Evolutionary conservation across 495 filamentous ascomycete genomes (phyloP), one percentile per base, ranked within the genome.

Genomic region (Penicillium nucicola): DNA sequence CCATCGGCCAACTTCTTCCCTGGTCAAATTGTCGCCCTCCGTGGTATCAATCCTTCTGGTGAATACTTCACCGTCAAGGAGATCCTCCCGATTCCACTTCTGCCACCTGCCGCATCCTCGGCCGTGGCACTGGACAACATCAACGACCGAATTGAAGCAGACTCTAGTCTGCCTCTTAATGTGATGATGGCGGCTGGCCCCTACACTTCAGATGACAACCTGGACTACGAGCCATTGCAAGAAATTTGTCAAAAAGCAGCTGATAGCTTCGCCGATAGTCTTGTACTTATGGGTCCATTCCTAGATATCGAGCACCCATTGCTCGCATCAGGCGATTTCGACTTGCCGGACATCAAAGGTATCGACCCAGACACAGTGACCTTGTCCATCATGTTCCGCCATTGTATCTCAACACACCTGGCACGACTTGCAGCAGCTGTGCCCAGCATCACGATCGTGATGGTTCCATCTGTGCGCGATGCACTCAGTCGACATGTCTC

Each of bases 251-350:
- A 77, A 51, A 83, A 84, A 56, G 91, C 91, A 18, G 84, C 82
- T 22, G 84, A 88, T 45, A 80, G 76, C 31, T 85, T 79, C 51
- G 84, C 87, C 7, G 93, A 98, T 59, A 80, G 81, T n/a, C 66
- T 97, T 25, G 77, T 97, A 13, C 75, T 98, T 19, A 69, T 81
- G 37, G 93, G 93, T 0, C 93, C 93, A 2, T 95, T 97, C 64
- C 76, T 98, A 46, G 93, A 97, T 62, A 74, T 83, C 36, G 90
- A 95, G 52, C 93, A 98, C 59, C 92, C 93, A 4, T 72, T 93
- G n/a, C 78, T 98, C 42, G 85, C 87, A 45, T 79, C 84, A 2
- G 93, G 93, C 17, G 90, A 96, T 60, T 95, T 96, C 58, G 92
- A 96, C 57, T 79, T 96, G 19, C 91, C 89, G 4, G 82, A 89